Percentiles rank a stretch among this genome's conserved stretches.
These are phyloP conservation scores for Willaertia magna DNA, from an alignment of 208 protist genomes.

Conservation along the genomic window DNA sequence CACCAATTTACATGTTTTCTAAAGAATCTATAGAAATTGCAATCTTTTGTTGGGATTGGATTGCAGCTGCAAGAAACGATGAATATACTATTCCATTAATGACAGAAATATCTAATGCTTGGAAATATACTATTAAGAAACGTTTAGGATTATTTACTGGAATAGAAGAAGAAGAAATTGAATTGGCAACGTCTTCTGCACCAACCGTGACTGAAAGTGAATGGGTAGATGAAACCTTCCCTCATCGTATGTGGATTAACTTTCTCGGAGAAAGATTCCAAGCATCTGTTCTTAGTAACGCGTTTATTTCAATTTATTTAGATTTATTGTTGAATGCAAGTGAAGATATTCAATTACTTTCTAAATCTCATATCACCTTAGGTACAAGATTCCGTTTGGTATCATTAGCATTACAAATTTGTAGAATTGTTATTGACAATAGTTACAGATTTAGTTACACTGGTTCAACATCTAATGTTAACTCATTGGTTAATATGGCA, in stretches of 20 bases:
- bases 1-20: not conserved
- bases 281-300: not conserved
- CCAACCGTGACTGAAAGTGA: not conserved
- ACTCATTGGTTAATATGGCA: not conserved
- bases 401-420: not conserved
- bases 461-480: too few relatives aligned
- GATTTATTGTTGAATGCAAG: not conserved
- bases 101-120: not conserved
- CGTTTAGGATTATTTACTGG: not conserved
- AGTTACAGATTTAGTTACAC: too few relatives aligned
- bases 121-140: not conserved
- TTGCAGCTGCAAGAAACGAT: not conserved
- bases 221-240: not conserved
- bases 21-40: not conserved
- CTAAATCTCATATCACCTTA: not conserved
- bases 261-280: not conserved
- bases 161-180: not conserved
- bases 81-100: not conserved
- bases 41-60: constrained; percentile 4
- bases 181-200: not conserved
- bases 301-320: not conserved
- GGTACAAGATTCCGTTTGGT: not conserved
- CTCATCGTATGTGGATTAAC: not conserved
- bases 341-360: not conserved
- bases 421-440: not conserved